These are phyloP conservation scores for Hamigera avellanea DNA, from an alignment of 495 filamentous ascomycete species.

Conservation along the genomic window DNA sequence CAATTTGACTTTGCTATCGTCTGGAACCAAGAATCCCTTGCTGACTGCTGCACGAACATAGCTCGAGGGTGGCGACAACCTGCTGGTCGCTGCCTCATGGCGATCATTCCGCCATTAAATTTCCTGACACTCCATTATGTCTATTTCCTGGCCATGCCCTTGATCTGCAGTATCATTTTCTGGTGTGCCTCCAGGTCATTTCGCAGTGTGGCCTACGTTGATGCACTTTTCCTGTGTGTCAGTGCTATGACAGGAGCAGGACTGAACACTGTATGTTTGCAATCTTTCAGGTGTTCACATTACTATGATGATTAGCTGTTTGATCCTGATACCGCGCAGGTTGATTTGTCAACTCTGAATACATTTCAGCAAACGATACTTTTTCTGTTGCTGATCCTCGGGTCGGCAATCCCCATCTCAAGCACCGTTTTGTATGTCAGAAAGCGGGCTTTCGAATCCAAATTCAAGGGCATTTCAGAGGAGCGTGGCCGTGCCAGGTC, in stretches of 20 bases:
- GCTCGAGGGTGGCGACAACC: constrained; percentile 11
- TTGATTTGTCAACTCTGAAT: constrained; percentile 58
- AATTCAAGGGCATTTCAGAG: constrained; percentile 48
- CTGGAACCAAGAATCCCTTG: too few species aligned
- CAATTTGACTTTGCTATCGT: too few species aligned
- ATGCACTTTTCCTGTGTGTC: constrained; percentile 65
- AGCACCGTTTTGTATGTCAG: constrained; percentile 41
- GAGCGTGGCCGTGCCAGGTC: constrained; percentile 22
- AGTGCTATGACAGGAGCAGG: constrained; percentile 76
- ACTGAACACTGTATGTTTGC: constrained; percentile 52
- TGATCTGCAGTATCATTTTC: constrained; percentile 62
- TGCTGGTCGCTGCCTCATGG: constrained; percentile 14
- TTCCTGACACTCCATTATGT: constrained; percentile 70
- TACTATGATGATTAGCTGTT: constrained; percentile 1
- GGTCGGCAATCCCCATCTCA: constrained; percentile 43
- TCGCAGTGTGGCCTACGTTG: constrained; percentile 55
- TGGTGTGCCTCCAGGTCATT: constrained; percentile 54
- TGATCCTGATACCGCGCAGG: constrained; percentile 12
- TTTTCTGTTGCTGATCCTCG: constrained; percentile 61
- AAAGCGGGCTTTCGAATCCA: constrained; percentile 57
- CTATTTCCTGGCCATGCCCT: constrained; percentile 59
- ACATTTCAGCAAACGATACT: constrained; percentile 69
- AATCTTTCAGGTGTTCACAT: neutral
- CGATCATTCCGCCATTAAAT: constrained; percentile 41
- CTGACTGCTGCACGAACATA: constrained; percentile 1